Evolutionary conservation across 2,329 filamentous ascomycete genomes (phyloP).

Genomic region (Teratosphaeria destructans): DNA sequence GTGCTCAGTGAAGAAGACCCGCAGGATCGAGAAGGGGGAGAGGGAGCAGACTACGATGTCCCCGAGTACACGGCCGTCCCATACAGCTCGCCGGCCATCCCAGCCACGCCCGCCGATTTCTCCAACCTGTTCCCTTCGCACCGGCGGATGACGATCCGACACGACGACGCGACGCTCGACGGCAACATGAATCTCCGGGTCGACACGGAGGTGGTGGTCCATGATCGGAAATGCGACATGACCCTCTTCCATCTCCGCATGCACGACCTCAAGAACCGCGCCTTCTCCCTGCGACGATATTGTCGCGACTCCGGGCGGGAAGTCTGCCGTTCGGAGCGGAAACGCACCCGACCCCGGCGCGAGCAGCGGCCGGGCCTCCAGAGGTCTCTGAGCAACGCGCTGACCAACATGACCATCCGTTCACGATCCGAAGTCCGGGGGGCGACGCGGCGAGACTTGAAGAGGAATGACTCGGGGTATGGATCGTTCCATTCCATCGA

Average conservation of each 20-base stretch:
- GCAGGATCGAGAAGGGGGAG: conserved; percentile 34
- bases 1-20: conserved; percentile 45
- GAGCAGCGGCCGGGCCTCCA: conserved; percentile 41
- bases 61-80: conserved; percentile 52
- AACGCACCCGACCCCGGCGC: conserved; percentile 45
- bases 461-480: conserved; percentile 50
- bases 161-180: conserved; percentile 82
- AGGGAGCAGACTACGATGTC: conserved; percentile 43
- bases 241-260: conserved; percentile 90
- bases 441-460: conserved; percentile 33
- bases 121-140: conserved; percentile 76
- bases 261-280: conserved; percentile 75
- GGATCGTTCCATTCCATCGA: conserved; percentile 35
- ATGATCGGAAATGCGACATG: conserved; percentile 47
- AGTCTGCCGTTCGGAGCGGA: conserved; percentile 73
- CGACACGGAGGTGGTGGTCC: conserved; percentile 58
- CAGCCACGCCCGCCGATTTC: conserved; percentile 75
- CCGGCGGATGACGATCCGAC: conserved; percentile 68
- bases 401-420: conserved; percentile 45
- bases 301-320: conserved; percentile 87
- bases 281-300: conserved; percentile 86
- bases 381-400: conserved; percentile 50
- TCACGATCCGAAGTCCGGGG: conserved; percentile 44
- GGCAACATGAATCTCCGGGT: conserved; percentile 95
- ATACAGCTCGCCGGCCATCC: conserved; percentile 41